Base-by-base conservation (phyloP, 2,329 filamentous ascomycete genomes). In the Talaromyces sp. region DNA sequence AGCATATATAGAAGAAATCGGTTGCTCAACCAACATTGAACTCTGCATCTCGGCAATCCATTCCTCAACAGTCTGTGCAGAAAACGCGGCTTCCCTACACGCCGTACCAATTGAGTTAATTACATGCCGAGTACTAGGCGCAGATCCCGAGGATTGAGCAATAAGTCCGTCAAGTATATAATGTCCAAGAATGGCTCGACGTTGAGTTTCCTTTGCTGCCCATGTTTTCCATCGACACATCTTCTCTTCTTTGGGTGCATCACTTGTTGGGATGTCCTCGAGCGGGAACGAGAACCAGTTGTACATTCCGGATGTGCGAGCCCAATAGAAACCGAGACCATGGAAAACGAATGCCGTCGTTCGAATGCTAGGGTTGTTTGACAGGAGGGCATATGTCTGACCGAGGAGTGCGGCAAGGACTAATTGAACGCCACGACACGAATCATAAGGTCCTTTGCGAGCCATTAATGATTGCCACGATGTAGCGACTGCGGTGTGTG, bases 121-220 rank as follows among this genome's bases (percentile, higher is more conserved):
- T 3, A 47, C 43, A 11, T 47, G 43, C 19, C 43, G 43, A 13
- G 43, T 22, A 47, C 43, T 47, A 10, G 43, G 43, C 14, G 43
- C n/a, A 11, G 43, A 47, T 2, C 43, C 43, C n/a, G 43, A 47
- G n/a, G 43, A 47, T 10, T 47, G 43, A 3, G 43, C 43, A 13
- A 47, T 47, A 5, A 47, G 43, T 10, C 43, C 43, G 6, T 47
- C 43, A 13, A 61, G 31, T 9, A 82, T 75, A 67, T 82, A 80
- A 65, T 82, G 79, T 7, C 79, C 80, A 0, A 82, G 70, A 8
- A 82, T 66, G 0, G 79, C 78, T 24, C 80, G 77, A 62, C 80
- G 76, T 65, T 82, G 80, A 9, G 80, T 79, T 62, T 82, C 80
- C 45, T 77, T 73, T 1, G 80, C 75, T 4, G 76, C 74, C 80